Evolutionary conservation across 2,329 filamentous ascomycete species (phyloP).

Genomic region (Ambrosiella cleistominuta): DNA sequence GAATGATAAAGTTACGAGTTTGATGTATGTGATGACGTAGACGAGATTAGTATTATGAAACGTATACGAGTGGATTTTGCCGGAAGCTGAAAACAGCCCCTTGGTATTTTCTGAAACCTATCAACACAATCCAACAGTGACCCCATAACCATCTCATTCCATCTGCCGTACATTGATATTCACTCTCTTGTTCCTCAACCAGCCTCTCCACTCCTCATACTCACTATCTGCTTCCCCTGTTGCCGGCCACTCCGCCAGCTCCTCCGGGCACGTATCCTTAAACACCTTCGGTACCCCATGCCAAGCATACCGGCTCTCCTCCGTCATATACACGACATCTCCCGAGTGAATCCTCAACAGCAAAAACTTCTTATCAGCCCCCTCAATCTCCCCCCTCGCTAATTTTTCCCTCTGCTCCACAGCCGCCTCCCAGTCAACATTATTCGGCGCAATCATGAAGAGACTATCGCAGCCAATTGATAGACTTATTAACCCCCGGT

Average conservation of each 20-base stretch:
- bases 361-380: slow-evolving; percentile 30
- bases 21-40: neutral
- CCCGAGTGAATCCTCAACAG: slow-evolving; percentile 60
- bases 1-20: no score
- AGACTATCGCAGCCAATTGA: slow-evolving; percentile 81
- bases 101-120: neutral
- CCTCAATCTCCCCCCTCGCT: slow-evolving; percentile 13
- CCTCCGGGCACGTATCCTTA: slow-evolving; percentile 57
- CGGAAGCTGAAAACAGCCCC: no score
- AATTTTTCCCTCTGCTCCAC: neutral
- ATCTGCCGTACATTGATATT: slow-evolving; percentile 91
- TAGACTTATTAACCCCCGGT: slow-evolving; percentile 63
- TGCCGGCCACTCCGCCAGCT: slow-evolving; percentile 58
- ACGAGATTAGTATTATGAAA: no score
- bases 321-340: slow-evolving; percentile 79
- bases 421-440: slow-evolving; percentile 17
- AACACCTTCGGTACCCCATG: slow-evolving; percentile 85
- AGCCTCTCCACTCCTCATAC: slow-evolving; percentile 59
- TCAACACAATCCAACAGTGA: neutral
- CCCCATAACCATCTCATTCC: slow-evolving; percentile 29
- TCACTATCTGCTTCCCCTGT: slow-evolving; percentile 14
- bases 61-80: no score
- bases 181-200: slow-evolving; percentile 76
- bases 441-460: slow-evolving; percentile 62
- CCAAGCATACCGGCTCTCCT: slow-evolving; percentile 73